Percentiles rank a stretch among this genome's conserved stretches.
Evolutionary conservation across 2,329 filamentous ascomycete species (phyloP).

Genomic region (Penicillium glabrum): DNA sequence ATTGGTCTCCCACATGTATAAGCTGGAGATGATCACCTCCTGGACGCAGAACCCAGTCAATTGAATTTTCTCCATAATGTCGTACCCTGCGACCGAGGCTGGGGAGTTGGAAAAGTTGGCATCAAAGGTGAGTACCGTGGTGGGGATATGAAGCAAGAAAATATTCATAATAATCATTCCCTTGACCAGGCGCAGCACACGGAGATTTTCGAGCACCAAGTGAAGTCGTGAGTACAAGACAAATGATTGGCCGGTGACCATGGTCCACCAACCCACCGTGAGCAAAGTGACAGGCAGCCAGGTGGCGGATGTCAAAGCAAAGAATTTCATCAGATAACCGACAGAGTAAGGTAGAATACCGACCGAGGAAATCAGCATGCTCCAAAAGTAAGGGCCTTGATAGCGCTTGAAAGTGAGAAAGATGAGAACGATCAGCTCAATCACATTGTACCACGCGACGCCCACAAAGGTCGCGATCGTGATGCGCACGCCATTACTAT

Average conservation of each 20-base stretch:
- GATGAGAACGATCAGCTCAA: slow-evolving; percentile 49
- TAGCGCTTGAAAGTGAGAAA: slow-evolving; percentile 51
- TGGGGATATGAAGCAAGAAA: slow-evolving; percentile 52
- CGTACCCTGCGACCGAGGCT: slow-evolving; percentile 21
- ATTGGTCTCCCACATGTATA: slow-evolving; percentile 55
- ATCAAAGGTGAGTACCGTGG: slow-evolving; percentile 54
- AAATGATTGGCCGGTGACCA: slow-evolving; percentile 60
- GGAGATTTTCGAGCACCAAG: slow-evolving; percentile 52
- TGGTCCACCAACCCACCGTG: slow-evolving; percentile 54
- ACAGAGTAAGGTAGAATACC: slow-evolving; percentile 46
- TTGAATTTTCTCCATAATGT: slow-evolving; percentile 38
- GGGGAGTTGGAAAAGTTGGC: slow-evolving; percentile 21
- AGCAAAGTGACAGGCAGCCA: slow-evolving; percentile 38
- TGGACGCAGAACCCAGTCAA: slow-evolving; percentile 43
- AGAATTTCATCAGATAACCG: slow-evolving; percentile 30
- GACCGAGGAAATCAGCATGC: slow-evolving; percentile 43
- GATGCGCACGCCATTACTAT: slow-evolving; percentile 27
- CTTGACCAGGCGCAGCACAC: slow-evolving; percentile 49
- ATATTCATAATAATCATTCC: slow-evolving; percentile 59
- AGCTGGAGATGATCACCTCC: slow-evolving; percentile 44
- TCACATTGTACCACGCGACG: slow-evolving; percentile 32
- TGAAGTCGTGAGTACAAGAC: slow-evolving; percentile 62
- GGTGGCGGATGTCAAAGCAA: slow-evolving; percentile 21
- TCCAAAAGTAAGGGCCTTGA: slow-evolving; percentile 52
- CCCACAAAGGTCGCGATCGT: slow-evolving; percentile 28